Conservation (phyloP, 169 alveolate species). For the Toxoplasma gondii region DNA sequence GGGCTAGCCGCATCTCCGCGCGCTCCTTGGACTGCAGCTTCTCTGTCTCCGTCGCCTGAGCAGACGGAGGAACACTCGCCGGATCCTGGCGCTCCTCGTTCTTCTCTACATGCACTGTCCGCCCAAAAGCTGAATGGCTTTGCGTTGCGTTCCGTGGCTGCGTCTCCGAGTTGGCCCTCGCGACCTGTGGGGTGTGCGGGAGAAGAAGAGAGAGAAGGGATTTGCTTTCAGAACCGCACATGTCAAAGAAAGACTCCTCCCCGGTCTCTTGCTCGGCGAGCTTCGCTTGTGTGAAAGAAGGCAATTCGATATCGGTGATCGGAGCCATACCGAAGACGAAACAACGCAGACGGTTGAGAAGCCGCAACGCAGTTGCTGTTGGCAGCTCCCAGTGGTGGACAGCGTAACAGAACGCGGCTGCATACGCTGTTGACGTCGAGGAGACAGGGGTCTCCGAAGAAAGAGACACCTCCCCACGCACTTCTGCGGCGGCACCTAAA, state of each 20-base stretch:
- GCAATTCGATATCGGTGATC: not conserved
- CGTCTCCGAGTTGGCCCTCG: no score
- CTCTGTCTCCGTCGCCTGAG: no score
- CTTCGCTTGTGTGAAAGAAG: not conserved
- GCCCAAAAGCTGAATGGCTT: no score
- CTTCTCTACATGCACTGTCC: no score
- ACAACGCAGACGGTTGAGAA: constrained; percentile 15
- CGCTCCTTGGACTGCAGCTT: no score
- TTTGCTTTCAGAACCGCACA: not conserved
- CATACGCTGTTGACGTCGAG: not conserved
- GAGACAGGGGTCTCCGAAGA: not conserved
- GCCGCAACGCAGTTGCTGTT: not conserved
- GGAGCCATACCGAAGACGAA: not conserved
- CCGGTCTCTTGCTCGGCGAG: not conserved
- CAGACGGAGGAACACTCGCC: no score
- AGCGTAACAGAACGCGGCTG: not conserved
- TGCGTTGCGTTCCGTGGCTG: no score
- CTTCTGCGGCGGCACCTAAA: no score
- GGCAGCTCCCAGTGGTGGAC: constrained; percentile 16
- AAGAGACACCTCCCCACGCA: not conserved
- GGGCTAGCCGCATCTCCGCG: no score
- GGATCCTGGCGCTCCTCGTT: no score
- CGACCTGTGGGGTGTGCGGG: not conserved
- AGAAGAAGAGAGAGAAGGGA: not conserved
- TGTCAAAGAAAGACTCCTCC: not conserved